These are phyloP conservation scores for Hemileia vastatrix DNA, from an alignment of 1,284 basidiomycete genomes.

Conservation along the genomic window DNA sequence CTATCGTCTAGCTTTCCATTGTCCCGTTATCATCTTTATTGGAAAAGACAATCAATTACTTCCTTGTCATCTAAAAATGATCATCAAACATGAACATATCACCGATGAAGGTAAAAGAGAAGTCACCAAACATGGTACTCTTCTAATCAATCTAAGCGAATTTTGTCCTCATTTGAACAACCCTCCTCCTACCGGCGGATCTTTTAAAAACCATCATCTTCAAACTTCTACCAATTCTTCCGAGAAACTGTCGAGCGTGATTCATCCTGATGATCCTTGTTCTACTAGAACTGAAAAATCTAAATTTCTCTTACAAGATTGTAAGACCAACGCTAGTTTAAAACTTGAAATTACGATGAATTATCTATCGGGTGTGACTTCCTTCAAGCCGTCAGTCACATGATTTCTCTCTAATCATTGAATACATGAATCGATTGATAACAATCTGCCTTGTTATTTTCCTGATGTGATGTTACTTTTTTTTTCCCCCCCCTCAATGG, in stretches of 20 bases:
- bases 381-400: constrained; percentile 4
- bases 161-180: constrained; percentile 9
- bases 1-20: constrained; percentile 13
- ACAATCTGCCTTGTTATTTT: no score
- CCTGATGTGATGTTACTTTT: no score
- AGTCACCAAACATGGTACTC: constrained; percentile 1
- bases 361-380: constrained; percentile 3
- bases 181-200: no score
- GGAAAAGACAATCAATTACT: constrained; percentile 3
- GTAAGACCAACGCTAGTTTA: constrained; percentile 17
- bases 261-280: neutral
- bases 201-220: neutral
- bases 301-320: constrained; percentile 13
- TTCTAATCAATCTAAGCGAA: constrained; percentile 8
- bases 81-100: constrained; percentile 12
- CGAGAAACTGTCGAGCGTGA: neutral
- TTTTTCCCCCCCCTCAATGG: no score
- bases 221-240: neutral
- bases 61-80: constrained; percentile 4
- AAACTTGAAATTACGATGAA: constrained; percentile 20
- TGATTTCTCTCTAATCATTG: neutral
- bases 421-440: no score
- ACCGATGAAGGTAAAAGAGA: constrained; percentile 6
- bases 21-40: constrained; percentile 6
- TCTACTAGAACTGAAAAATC: constrained; percentile 10